A percentile compares a stretch with the other conserved stretches of the same genome.
These are phyloP conservation scores for Ceratobasidium sp. DNA, from an alignment of 1,284 basidiomycete species.

Conservation along the genomic window DNA sequence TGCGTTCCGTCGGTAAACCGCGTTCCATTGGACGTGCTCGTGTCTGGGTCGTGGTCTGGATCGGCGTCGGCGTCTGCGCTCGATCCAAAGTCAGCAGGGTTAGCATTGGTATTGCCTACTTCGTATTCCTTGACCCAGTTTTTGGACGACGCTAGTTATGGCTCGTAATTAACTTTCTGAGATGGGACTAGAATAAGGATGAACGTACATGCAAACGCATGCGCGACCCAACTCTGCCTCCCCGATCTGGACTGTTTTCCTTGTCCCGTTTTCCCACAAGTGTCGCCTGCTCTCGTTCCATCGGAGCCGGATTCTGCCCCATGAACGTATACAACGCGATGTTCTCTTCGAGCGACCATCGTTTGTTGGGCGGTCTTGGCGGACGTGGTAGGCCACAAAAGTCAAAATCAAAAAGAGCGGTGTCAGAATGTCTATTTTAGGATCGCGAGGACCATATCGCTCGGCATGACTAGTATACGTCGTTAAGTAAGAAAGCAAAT, in stretches of 20 bases:
- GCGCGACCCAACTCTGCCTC: constrained; percentile 39
- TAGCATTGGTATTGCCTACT: constrained; percentile 20
- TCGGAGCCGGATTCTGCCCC: constrained; percentile 16
- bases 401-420: no score
- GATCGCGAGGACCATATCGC: no score
- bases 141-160: constrained; percentile 23
- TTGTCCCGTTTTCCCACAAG: constrained; percentile 31
- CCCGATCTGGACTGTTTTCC: constrained; percentile 32
- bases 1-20: no score
- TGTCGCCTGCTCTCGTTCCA: constrained; percentile 32
- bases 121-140: constrained; percentile 41
- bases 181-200: not conserved
- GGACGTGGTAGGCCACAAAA: not conserved
- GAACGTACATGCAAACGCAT: constrained; percentile 38
- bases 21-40: no score
- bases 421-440: no score
- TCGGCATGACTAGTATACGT: no score
- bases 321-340: constrained; percentile 36
- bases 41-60: not conserved
- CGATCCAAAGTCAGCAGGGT: constrained; percentile 14
- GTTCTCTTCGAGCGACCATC: constrained; percentile 37
- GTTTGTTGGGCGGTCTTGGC: constrained; percentile 26
- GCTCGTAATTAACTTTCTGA: not conserved
- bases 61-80: constrained; percentile 33
- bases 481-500: no score